Percentiles rank a stretch among this genome's conserved stretches.
Evolutionary conservation across 164 flowering plant genomes (phyloP).

Genomic region (Chimonanthus praecox): DNA sequence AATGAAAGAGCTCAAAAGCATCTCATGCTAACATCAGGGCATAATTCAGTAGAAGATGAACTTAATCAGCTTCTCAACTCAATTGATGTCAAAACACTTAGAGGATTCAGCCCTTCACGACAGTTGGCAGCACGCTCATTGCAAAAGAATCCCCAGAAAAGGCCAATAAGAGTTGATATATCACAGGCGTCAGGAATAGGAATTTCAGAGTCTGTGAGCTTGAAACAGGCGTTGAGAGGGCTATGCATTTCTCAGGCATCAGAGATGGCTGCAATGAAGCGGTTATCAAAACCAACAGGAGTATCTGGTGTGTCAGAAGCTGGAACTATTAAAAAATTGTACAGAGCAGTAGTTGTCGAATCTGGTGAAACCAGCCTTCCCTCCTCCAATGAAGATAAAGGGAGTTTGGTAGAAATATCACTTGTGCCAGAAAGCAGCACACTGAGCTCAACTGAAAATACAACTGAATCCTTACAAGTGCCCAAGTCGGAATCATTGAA

Average conservation of each 20-base stretch:
- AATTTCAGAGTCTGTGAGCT: slow-evolving; percentile 57
- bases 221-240: slow-evolving; percentile 91
- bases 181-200: slow-evolving; percentile 60
- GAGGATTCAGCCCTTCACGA: slow-evolving; percentile 19
- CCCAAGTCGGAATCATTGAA: slow-evolving; percentile 13
- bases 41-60: slow-evolving; percentile 50
- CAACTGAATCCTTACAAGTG: slow-evolving; percentile 16
- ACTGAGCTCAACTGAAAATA: slow-evolving; percentile 22
- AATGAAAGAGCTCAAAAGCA: slow-evolving; percentile 20
- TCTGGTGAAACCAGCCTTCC: slow-evolving; percentile 37
- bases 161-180: slow-evolving; percentile 51
- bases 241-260: slow-evolving; percentile 89
- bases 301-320: slow-evolving; percentile 44
- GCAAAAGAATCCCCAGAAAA: slow-evolving; percentile 53
- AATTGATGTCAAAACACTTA: slow-evolving; percentile 36
- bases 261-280: slow-evolving; percentile 86
- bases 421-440: slow-evolving; percentile 45
- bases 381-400: slow-evolving; percentile 29
- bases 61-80: slow-evolving; percentile 60
- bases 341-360: slow-evolving; percentile 54
- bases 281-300: slow-evolving; percentile 45
- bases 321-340: slow-evolving; percentile 52
- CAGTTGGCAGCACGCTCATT: slow-evolving; percentile 25
- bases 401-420: slow-evolving; percentile 50
- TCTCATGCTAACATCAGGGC: slow-evolving; percentile 18